These are phyloP conservation scores for Gynostemma pentaphyllum DNA, from an alignment of 306 rosid genomes.

Conservation along the genomic window DNA sequence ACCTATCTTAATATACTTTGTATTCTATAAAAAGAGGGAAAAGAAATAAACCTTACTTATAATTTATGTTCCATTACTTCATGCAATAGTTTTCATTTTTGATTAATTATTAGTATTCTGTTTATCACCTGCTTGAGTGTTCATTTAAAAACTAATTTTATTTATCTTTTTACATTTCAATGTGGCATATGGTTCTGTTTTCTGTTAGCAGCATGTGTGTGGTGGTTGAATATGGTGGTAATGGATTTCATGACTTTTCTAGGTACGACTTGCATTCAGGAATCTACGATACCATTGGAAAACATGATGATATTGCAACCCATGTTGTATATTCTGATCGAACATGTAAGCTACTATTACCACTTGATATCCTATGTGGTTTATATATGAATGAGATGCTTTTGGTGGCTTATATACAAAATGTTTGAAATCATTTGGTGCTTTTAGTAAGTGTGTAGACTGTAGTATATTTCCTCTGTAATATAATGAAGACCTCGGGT, in stretches of 20 bases:
- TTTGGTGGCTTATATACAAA: neutral
- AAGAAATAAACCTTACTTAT: neutral
- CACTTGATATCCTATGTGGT: neutral
- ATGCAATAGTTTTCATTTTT: neutral
- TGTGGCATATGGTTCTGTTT: neutral
- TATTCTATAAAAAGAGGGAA: neutral
- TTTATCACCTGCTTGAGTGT: neutral
- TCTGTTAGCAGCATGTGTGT: neutral
- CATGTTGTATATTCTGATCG: conserved; percentile 55
- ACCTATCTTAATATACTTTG: neutral
- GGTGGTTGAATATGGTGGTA: conserved; percentile 7
- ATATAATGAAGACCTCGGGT: neutral
- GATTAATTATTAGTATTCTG: neutral
- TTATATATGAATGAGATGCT: conserved; percentile 15
- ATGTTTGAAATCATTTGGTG: neutral
- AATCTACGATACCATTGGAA: conserved; percentile 34
- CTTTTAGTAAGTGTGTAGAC: neutral
- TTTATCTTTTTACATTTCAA: neutral
- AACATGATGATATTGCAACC: conserved; percentile 63
- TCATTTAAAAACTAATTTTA: neutral
- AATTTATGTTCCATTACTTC: neutral
- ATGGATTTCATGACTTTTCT: conserved; percentile 11
- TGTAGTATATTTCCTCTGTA: neutral
- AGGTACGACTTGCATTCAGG: conserved; percentile 80
- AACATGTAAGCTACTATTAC: conserved; percentile 42